Base-by-base conservation (phyloP, 768 basidiomycete genomes). In the Leccinum pellstonianum region DNA sequence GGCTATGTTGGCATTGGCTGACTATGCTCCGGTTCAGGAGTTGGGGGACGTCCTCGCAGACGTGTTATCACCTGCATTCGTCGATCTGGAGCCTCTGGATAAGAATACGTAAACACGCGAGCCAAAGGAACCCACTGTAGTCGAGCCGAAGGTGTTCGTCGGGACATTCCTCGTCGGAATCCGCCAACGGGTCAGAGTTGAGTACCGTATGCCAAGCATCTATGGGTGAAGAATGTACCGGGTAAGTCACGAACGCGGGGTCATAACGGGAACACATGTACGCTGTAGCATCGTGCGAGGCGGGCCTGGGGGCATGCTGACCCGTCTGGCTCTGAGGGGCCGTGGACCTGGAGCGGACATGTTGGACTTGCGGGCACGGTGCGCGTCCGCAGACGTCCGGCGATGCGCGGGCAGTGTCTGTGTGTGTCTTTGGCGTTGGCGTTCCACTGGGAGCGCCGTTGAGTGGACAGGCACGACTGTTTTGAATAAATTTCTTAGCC, bases 171-270 rank as follows among this genome's bases (percentile, higher is more conserved):
- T 89, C 87, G 60, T 91, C 90, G 29, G 90, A 91, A 71, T 91
- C 88, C 53, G 79, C 73, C 29, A 91, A 76, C n/a, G 90, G 86
- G 67, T 92, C 90, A 38, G 83, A 82, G 31, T 81, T 83, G 55
- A 78, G 81, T 58, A 86, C 78, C 15, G 82, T 79, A 66, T 88
- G 83, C 87, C 87, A 91, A 15, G 90, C 86, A 68, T 91, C 90
- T 92, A 67, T 19, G 46, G 33, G 14, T 4, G 23, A 55, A 7
- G 46, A 66, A 63, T 47, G 49, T 37, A 38, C 53, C 23, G 33
- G 47, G 43, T 66, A 48, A 63, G 61, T 55, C 49, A 47, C 38
- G 54, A 48, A 33, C 5, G 10, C 55, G 10, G 33, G 43, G 41
- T 25, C 12, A 27, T 35, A 6, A 31, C 17, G 25, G 57, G 59